A percentile compares a stretch with the other conserved stretches of the same genome.
Conservation (phyloP, 140 eudicot genomes). For the Senecio squalidus region DNA sequence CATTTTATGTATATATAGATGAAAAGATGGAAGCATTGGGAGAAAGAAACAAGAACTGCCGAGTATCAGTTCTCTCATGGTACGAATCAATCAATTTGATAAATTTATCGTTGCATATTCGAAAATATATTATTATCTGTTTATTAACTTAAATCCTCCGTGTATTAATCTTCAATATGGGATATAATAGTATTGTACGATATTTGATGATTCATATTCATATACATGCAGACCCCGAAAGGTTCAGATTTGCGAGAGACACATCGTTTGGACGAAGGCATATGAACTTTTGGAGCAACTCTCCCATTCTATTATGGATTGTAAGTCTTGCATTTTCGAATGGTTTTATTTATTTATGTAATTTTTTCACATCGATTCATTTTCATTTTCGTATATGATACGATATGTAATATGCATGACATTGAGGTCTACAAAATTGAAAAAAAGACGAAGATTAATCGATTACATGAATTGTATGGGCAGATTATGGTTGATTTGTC, state of each 20-base stretch:
- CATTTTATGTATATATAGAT: slow-evolving; percentile 33
- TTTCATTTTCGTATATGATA: no score
- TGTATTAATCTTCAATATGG: no score
- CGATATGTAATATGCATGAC: no score
- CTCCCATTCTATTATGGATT: slow-evolving; percentile 56
- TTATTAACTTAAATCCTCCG: no score
- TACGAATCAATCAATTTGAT: slow-evolving; percentile 11
- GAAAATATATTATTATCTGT: no score
- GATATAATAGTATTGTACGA: no score
- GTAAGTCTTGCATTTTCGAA: slow-evolving; percentile 28
- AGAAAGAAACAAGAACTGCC: slow-evolving; percentile 54
- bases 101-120: no score
- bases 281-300: slow-evolving; percentile 63
- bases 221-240: slow-evolving; percentile 54
- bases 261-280: slow-evolving; percentile 79
- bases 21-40: slow-evolving; percentile 79
- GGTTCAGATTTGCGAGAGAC: slow-evolving; percentile 67
- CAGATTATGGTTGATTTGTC: no score
- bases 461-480: no score
- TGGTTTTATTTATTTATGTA: neutral
- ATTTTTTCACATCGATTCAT: neutral
- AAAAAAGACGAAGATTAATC: no score
- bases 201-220: neutral
- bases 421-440: no score
- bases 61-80: slow-evolving; percentile 82